These are phyloP conservation scores for Leucogyrophana mollusca DNA, from an alignment of 768 basidiomycete species.

Conservation along the genomic window DNA sequence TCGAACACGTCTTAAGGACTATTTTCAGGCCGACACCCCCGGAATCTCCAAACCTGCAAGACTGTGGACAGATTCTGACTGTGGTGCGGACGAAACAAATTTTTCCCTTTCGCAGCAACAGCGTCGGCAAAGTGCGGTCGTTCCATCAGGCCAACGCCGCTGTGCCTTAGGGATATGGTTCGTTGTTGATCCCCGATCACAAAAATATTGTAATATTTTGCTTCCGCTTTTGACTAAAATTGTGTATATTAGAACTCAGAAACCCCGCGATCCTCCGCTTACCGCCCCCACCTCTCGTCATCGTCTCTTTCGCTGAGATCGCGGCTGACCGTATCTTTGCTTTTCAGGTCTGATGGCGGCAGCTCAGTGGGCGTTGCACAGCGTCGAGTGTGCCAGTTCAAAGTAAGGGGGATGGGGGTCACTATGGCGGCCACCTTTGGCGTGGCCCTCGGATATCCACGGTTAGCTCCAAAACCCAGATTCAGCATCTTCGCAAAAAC, in stretches of 20 bases:
- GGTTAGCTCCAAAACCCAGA: conserved; percentile 1
- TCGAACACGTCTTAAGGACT: background rate
- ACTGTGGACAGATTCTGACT: background rate
- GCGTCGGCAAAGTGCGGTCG: conserved; percentile 29
- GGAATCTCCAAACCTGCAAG: background rate
- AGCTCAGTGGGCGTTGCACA: background rate
- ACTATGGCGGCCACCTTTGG: background rate
- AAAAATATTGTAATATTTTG: conserved; percentile 33
- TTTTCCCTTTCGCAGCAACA: conserved; percentile 5
- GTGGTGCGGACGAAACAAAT: background rate
- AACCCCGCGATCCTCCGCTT: conserved; percentile 23
- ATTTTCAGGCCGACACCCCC: conserved; percentile 5
- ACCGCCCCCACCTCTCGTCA: conserved; percentile 6
- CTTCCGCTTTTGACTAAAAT: conserved; percentile 26
- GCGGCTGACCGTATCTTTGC: too few species aligned
- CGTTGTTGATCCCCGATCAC: conserved; percentile 68
- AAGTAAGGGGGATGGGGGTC: too few species aligned
- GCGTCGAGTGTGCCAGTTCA: background rate
- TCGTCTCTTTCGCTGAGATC: conserved; percentile 18
- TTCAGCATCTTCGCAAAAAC: conserved; percentile 5
- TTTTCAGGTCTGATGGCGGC: too few species aligned
- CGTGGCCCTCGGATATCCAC: conserved; percentile 6
- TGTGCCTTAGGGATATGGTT: conserved; percentile 31
- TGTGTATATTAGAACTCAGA: conserved; percentile 20
- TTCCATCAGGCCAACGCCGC: conserved; percentile 18